Evolutionary conservation across 192 early-diverging fungal species (phyloP).

Genomic region (Coemansia sp.): DNA sequence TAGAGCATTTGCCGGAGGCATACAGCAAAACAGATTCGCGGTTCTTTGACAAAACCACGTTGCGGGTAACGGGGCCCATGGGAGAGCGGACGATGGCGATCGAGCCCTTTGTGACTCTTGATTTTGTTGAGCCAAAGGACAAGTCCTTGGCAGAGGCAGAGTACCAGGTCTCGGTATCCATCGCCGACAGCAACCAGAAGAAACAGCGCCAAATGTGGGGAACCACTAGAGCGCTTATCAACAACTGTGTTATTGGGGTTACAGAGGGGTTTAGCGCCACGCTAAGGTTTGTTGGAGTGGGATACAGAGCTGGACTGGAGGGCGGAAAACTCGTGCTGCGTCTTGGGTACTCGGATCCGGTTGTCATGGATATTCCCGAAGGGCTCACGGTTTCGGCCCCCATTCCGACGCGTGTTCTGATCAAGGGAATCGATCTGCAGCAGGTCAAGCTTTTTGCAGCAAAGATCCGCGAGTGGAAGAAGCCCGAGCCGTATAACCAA

Average conservation of each 20-base stretch:
- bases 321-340: slow-evolving; percentile 65
- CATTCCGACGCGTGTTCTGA: slow-evolving; percentile 78
- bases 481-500: slow-evolving; percentile 98
- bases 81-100: slow-evolving; percentile 79
- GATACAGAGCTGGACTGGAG: slow-evolving; percentile 88
- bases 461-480: slow-evolving; percentile 84
- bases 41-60: slow-evolving; percentile 62
- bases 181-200: slow-evolving; percentile 64
- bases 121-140: slow-evolving; percentile 14
- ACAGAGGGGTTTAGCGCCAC: slow-evolving; percentile 84
- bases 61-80: slow-evolving; percentile 79
- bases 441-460: slow-evolving; percentile 90
- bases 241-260: slow-evolving; percentile 86
- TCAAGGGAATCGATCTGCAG: slow-evolving; percentile 78
- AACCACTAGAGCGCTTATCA: slow-evolving; percentile 86
- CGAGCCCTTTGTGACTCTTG: slow-evolving; percentile 73
- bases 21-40: slow-evolving; percentile 62
- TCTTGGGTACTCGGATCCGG: slow-evolving; percentile 86
- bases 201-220: slow-evolving; percentile 95
- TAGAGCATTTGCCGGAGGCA: slow-evolving; percentile 66
- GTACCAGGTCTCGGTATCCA: slow-evolving; percentile 53
- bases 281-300: slow-evolving; percentile 88
- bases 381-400: slow-evolving; percentile 75
- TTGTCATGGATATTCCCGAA: slow-evolving; percentile 76
- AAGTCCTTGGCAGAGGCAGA: slow-evolving; percentile 23